Evolutionary conservation across 345 rosid genomes (phyloP).

Genomic region (Eucalyptus paniculata): DNA sequence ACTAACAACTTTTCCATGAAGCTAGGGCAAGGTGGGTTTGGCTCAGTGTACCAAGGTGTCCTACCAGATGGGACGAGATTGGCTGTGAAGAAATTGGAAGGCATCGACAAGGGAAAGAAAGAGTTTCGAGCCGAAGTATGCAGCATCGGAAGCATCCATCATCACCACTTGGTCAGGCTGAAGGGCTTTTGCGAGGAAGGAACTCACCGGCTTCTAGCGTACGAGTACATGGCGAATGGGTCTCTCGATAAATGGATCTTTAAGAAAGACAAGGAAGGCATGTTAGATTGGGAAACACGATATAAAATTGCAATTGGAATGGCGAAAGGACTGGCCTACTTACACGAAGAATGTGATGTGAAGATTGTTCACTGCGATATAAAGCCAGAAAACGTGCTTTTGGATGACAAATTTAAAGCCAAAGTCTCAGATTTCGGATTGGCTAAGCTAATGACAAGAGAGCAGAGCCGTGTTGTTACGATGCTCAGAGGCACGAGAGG

Average conservation of each 20-base stretch:
- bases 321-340: slow-evolving; percentile 82
- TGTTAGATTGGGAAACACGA: slow-evolving; percentile 65
- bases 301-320: slow-evolving; percentile 65
- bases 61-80: slow-evolving; percentile 64
- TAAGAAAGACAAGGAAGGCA: slow-evolving; percentile 28
- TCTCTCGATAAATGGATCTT: slow-evolving; percentile 91
- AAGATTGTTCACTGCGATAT: slow-evolving; percentile 83
- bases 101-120: slow-evolving; percentile 87
- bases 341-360: slow-evolving; percentile 79
- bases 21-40: slow-evolving; percentile 94
- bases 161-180: slow-evolving; percentile 74
- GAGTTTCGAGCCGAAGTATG: slow-evolving; percentile 89
- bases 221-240: slow-evolving; percentile 74
- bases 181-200: slow-evolving; percentile 92
- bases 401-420: slow-evolving; percentile 60
- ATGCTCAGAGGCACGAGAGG: slow-evolving; percentile 87
- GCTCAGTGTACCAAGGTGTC: slow-evolving; percentile 68
- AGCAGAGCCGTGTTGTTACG: slow-evolving; percentile 83
- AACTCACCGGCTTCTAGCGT: slow-evolving; percentile 64
- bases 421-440: slow-evolving; percentile 91
- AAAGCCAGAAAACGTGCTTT: slow-evolving; percentile 84
- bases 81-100: slow-evolving; percentile 93
- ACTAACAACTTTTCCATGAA: slow-evolving; percentile 69
- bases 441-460: slow-evolving; percentile 83
- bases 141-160: slow-evolving; percentile 85